These are phyloP conservation scores for Arthrobotrys entomopaga DNA, from an alignment of 2,329 filamentous ascomycete species.

Conservation along the genomic window DNA sequence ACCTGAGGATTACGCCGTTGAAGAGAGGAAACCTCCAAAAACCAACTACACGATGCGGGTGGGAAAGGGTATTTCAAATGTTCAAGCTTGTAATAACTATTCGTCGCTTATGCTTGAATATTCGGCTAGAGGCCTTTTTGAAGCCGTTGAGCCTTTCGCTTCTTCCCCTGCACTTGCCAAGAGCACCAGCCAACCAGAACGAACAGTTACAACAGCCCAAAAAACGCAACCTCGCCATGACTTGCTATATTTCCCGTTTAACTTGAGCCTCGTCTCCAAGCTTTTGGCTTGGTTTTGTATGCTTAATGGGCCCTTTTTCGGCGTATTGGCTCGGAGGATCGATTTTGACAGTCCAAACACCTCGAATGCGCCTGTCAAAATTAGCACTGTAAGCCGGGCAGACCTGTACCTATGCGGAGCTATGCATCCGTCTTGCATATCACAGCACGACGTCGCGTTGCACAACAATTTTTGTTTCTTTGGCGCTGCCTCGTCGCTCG, in stretches of 20 bases:
- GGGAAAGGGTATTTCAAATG: constrained; percentile 16
- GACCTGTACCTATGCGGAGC: too few species aligned
- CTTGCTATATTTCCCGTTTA: constrained; percentile 20
- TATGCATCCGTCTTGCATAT: too few species aligned
- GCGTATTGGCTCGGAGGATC: constrained; percentile 2
- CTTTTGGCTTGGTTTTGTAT: constrained; percentile 9
- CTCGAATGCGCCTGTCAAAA: constrained; percentile 35
- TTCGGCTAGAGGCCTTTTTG: constrained; percentile 17
- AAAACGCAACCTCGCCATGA: constrained; percentile 33
- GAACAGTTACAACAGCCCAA: not conserved
- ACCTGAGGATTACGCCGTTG: too few species aligned
- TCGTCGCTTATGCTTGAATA: constrained; percentile 19
- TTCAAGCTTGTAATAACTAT: constrained; percentile 25
- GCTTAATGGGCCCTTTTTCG: not conserved
- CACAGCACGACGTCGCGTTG: not conserved
- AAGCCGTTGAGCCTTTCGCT: constrained; percentile 3
- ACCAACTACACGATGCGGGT: constrained; percentile 24
- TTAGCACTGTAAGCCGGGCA: not conserved
- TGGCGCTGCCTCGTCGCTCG: not conserved
- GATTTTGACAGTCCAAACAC: constrained; percentile 1
- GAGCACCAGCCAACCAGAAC: constrained; percentile 7
- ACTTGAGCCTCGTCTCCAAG: constrained; percentile 24
- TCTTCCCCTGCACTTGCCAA: constrained; percentile 12
- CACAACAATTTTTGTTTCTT: constrained; percentile 3
- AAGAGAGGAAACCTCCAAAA: constrained; percentile 8